These are phyloP conservation scores for Chlorella sp. DNA, from an alignment of 139 green algal genomes.

Conservation along the genomic window DNA sequence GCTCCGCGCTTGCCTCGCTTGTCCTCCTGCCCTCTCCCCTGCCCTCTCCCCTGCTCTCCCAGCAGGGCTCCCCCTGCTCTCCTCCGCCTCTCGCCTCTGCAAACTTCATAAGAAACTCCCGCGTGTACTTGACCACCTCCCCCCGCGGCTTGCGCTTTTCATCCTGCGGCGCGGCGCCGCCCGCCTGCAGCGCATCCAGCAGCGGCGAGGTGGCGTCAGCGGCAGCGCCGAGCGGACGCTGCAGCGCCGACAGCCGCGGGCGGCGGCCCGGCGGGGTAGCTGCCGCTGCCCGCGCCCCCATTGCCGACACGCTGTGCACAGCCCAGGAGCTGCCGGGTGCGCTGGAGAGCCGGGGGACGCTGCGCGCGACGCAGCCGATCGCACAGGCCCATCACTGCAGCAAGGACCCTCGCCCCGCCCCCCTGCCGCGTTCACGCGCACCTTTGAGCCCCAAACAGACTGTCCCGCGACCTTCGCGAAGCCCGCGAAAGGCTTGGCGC, in stretches of 20 bases:
- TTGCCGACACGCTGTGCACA: not conserved
- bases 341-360: too few species aligned
- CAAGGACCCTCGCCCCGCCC: too few species aligned
- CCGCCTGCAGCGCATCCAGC: not conserved
- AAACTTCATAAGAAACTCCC: slow-evolving; percentile 77
- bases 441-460: slow-evolving; percentile 46
- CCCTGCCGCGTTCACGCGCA: not conserved
- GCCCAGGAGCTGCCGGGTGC: not conserved
- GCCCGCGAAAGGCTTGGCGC: slow-evolving; percentile 69
- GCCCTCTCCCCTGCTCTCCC: not conserved
- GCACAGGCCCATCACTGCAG: not conserved
- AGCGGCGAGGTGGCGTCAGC: not conserved
- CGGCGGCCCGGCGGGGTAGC: not conserved
- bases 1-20: not conserved
- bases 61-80: not conserved
- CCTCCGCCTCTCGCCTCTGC: slow-evolving; percentile 56
- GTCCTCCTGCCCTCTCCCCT: too few species aligned
- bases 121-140: slow-evolving; percentile 64
- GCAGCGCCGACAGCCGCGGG: not conserved
- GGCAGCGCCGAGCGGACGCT: not conserved
- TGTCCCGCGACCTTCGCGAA: slow-evolving; percentile 77
- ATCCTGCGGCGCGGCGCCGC: not conserved
- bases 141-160: slow-evolving; percentile 52
- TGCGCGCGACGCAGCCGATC: not conserved
- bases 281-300: not conserved